Evolutionary conservation across 768 basidiomycete genomes (phyloP).

Genomic region (Russula earlei): DNA sequence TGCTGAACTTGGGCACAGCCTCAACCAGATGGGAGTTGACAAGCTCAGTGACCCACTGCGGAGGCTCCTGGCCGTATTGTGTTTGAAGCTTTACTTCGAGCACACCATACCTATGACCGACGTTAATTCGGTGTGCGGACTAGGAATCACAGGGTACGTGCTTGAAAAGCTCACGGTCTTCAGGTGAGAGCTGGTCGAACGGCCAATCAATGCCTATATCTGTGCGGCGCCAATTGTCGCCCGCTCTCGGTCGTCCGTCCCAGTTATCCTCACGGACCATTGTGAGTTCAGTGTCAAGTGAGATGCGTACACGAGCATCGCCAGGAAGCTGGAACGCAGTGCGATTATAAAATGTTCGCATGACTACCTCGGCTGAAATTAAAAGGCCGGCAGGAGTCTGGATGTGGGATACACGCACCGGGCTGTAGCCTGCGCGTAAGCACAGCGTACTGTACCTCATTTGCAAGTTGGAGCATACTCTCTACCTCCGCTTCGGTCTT

Average conservation of each 20-base stretch:
- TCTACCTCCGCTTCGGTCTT: slow-evolving; percentile 90
- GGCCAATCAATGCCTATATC: slow-evolving; percentile 92
- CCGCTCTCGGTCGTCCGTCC: slow-evolving; percentile 71
- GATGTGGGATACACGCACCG: slow-evolving; percentile 40
- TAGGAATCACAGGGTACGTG: slow-evolving; percentile 24
- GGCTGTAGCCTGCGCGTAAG: slow-evolving; percentile 73
- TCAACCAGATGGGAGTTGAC: slow-evolving; percentile 93
- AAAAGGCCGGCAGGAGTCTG: neutral
- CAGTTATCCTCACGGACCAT: slow-evolving; percentile 96
- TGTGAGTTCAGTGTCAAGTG: slow-evolving; percentile 92
- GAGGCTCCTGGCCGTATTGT: slow-evolving; percentile 90
- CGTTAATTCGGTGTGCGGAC: neutral
- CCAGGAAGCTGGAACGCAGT: slow-evolving; percentile 99
- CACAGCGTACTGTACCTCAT: slow-evolving; percentile 89
- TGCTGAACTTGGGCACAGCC: slow-evolving; percentile 96
- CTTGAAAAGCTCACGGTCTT: slow-evolving; percentile 92
- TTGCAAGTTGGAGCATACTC: slow-evolving; percentile 91
- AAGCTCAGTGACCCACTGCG: slow-evolving; percentile 93
- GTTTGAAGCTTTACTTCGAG: slow-evolving; percentile 97
- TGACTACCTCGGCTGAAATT: slow-evolving; percentile 40
- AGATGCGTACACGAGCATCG: slow-evolving; percentile 97
- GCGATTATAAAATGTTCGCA: slow-evolving; percentile 97
- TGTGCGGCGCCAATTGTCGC: slow-evolving; percentile 87
- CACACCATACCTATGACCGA: slow-evolving; percentile 61
- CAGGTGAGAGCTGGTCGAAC: slow-evolving; percentile 60